Evolutionary conservation across 1,284 basidiomycete species (phyloP).

Genomic region (Malassezia dermatis): DNA sequence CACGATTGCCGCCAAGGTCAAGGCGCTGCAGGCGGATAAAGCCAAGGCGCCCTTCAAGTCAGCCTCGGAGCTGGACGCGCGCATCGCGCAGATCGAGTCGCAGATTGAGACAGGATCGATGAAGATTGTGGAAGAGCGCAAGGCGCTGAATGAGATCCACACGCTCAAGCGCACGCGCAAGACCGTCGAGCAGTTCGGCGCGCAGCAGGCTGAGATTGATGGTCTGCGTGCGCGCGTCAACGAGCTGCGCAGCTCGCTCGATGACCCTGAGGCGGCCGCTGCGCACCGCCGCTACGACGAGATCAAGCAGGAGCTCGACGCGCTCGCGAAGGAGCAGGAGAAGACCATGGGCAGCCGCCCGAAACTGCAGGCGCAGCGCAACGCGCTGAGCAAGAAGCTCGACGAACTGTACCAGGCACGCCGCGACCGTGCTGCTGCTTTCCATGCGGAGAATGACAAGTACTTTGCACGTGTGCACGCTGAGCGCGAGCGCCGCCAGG

Average conservation of each 20-base stretch:
- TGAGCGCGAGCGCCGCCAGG: constrained; percentile 56
- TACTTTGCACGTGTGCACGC: constrained; percentile 36
- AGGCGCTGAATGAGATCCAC: constrained; percentile 75
- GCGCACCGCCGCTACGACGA: constrained; percentile 69
- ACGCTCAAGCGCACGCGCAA: constrained; percentile 53
- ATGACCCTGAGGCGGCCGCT: constrained; percentile 81
- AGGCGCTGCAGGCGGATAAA: constrained; percentile 74
- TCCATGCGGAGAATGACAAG: constrained; percentile 37
- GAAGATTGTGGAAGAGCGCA: constrained; percentile 92
- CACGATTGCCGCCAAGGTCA: constrained; percentile 72
- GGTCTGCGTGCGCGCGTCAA: constrained; percentile 64
- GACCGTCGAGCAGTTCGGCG: constrained; percentile 31
- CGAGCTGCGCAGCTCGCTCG: constrained; percentile 71
- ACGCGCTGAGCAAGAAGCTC: constrained; percentile 53
- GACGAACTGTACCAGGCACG: constrained; percentile 68
- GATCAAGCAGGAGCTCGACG: constrained; percentile 76
- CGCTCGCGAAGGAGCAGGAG: constrained; percentile 73
- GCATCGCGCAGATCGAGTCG: constrained; percentile 61
- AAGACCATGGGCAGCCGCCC: constrained; percentile 69
- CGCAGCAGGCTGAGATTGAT: constrained; percentile 67
- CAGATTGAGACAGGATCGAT: constrained; percentile 83
- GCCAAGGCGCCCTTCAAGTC: constrained; percentile 74
- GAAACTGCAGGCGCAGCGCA: constrained; percentile 81
- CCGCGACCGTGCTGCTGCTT: constrained; percentile 54
- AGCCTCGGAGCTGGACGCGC: constrained; percentile 74